Base-by-base conservation (phyloP, 495 filamentous ascomycete species). In the Penicillium odoratum region DNA sequence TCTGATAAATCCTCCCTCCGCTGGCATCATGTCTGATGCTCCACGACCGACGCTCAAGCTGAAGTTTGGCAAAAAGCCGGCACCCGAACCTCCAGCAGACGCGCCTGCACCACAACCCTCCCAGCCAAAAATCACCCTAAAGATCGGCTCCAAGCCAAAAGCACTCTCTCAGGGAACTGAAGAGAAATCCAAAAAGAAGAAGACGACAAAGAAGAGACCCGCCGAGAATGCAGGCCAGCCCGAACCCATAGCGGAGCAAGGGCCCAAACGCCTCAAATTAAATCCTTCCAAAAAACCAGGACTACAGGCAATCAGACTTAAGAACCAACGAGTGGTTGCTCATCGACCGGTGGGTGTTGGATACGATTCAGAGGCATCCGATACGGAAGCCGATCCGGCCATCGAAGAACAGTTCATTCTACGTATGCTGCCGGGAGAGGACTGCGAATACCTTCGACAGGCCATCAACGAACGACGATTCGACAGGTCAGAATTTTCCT, bases 291-390 rank as follows among this genome's bases (percentile, higher is more conserved):
- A 79, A 60, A 70, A 75, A 38, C 73, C 74, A 5, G 71, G 68
- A 0, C 58, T 77, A 26, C 74, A 78, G 46, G 78, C 76, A 0
- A 76, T 85, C 31, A 76, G 78, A n/a, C 76, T 83, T 56, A 82
- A 82, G 58, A 73, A 77, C 49, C 84, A 85, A 63, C 82, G 84
- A 0, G 85, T 86, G 44, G 78, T 83, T 0, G 85, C 88, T 0
- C 75, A 74, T 25, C 80, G 90, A 49, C 84, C 84, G 1, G 69
- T 74, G 2, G 94, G 93, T 15, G 90, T 94, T 21, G 95, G 92
- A 7, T 98, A 98, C 71, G 94, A 98, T 69, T 96, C 91, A n/a
- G 94, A 98, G 71, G 90, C 92, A 3, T 92, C 90, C 18, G 94
- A 98, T 64, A 84, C 85, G 7, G 94, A 98, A 70, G 65, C 77